Conservation (phyloP, 768 basidiomycete genomes). For the Tremella mesenterica region DNA sequence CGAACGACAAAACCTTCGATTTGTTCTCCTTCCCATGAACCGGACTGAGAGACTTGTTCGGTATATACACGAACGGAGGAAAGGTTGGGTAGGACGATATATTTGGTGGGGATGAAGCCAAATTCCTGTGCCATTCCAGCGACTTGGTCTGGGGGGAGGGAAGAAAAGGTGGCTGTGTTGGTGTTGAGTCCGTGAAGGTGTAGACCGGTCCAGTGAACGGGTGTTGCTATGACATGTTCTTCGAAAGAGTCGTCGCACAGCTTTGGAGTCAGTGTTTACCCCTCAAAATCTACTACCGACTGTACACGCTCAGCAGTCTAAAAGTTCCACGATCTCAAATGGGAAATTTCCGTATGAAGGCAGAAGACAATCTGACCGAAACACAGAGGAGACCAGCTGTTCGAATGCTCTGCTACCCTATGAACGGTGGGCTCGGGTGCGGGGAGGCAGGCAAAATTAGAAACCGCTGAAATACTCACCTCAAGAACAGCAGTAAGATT, state of each 20-base stretch:
- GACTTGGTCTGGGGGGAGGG: slow-evolving; percentile 59
- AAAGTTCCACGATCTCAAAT: too few species aligned
- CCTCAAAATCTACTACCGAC: too few species aligned
- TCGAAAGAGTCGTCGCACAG: slow-evolving; percentile 96
- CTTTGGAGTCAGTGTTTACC: slow-evolving; percentile 49
- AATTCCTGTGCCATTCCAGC: slow-evolving; percentile 76
- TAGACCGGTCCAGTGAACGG: slow-evolving; percentile 72
- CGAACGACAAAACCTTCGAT: slow-evolving; percentile 95
- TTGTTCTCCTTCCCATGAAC: slow-evolving; percentile 71
- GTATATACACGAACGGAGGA: slow-evolving; percentile 66
- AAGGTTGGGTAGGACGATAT: slow-evolving; percentile 54
- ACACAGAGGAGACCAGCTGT: too few species aligned
- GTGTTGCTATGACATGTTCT: slow-evolving; percentile 83
- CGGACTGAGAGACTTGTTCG: slow-evolving; percentile 56
- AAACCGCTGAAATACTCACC: slow-evolving; percentile 48
- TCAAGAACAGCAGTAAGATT: slow-evolving; percentile 88
- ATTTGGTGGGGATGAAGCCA: slow-evolving; percentile 78
- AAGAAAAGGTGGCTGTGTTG: slow-evolving; percentile 58
- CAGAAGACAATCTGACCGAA: not conserved
- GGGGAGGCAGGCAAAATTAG: not conserved
- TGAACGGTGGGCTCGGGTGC: not conserved
- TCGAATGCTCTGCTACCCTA: too few species aligned
- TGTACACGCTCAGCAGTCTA: too few species aligned
- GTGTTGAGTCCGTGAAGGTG: slow-evolving; percentile 87
- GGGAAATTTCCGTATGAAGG: not conserved